These are phyloP conservation scores for Stenogyne calaminthoides DNA, from an alignment of 305 asterid genomes.

Conservation along the genomic window DNA sequence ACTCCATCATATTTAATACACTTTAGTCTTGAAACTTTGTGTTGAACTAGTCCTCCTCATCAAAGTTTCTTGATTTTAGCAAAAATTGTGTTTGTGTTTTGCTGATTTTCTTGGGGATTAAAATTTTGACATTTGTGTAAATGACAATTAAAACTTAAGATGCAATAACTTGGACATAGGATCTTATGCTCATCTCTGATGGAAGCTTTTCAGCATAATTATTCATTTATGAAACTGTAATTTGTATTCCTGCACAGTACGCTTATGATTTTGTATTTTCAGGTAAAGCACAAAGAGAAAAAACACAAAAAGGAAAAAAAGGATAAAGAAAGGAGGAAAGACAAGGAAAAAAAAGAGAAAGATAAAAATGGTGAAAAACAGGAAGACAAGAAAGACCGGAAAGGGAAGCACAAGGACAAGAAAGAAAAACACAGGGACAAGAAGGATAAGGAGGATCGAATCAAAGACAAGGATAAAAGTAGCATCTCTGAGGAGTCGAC, in stretches of 20 bases:
- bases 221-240: neutral
- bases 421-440: constrained; percentile 53
- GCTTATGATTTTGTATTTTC: constrained; percentile 29
- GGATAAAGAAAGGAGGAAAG: constrained; percentile 55
- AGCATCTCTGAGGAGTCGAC: constrained; percentile 56
- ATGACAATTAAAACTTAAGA: neutral
- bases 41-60: neutral
- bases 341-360: constrained; percentile 50
- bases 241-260: neutral
- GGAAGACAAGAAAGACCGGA: constrained; percentile 52
- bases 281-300: constrained; percentile 58
- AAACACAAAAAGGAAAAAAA: constrained; percentile 52
- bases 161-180: neutral
- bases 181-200: neutral
- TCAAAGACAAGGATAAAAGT: constrained; percentile 57
- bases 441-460: constrained; percentile 43
- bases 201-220: neutral
- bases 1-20: neutral
- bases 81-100: neutral
- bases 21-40: neutral
- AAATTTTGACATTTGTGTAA: neutral
- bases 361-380: constrained; percentile 47
- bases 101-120: neutral
- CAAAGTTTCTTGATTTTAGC: constrained; percentile 12
- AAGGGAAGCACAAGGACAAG: constrained; percentile 51